Base-by-base conservation (phyloP, 2,329 filamentous ascomycete species). In the Coleophoma crateriformis region DNA sequence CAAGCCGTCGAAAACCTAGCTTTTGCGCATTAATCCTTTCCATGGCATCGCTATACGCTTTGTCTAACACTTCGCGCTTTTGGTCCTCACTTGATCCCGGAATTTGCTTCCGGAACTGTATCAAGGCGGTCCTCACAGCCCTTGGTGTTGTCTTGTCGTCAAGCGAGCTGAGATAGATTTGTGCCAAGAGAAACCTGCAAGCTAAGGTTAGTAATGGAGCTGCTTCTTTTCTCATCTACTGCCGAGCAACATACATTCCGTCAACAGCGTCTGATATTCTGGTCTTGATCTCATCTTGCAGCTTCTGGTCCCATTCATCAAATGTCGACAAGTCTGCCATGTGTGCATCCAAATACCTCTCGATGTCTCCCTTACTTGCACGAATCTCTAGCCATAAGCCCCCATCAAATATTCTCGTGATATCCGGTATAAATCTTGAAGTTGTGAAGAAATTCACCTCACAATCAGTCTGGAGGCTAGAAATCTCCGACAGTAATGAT, bases 21-120 rank as follows among this genome's bases (percentile, higher is more conserved):
- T 19, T 19, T 19, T 19, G 19, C 19, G 19, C 19, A 19, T 19
- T 19, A 19, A 19, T 19, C 19, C 46, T 8, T 34, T 33, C 13
- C 60, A 78, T 71, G 0, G 69, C 66, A 0, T 68, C 52, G 0
- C 64, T 48, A 40, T 80, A 81, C 0, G 69, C 68, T 19, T 19
- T 19, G 19, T 19, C 19, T 19, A 19, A 19, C 19, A 19, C 19
- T 19, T 19, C 19, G 19, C 19, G 19, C 3, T 19, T 19, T 19
- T 19, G 19, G 19, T 19, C 19, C 19, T 19, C 19, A 19, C 19
- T 19, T 19, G 19, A 19, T 19, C 19, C 19, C 3, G 19, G 19
- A 19, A 19, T 19, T 19, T 19, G 19, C 19, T 19, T 19, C 19
- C 19, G 19, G 19, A 19, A 19, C 19, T 19, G 19, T 3, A 19